Base-by-base conservation (phyloP, 2,329 filamentous ascomycete genomes). In the Xylaria sp. region DNA sequence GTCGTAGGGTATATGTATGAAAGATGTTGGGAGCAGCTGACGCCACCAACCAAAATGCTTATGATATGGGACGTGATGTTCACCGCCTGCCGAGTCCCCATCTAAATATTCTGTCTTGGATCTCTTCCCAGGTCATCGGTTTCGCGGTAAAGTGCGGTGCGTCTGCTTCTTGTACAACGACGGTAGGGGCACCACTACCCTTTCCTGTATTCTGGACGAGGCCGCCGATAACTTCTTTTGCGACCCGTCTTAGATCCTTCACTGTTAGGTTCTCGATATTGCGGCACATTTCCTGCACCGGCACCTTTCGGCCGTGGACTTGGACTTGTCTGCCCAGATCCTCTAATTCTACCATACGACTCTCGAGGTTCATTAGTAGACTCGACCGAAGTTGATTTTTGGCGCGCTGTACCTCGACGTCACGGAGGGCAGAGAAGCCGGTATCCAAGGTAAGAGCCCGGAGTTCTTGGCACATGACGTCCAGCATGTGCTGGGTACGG, bases 351-450 rank as follows among this genome's bases (percentile, higher is more conserved):
- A 99, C 94, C 94, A 99, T 97, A 68, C 96, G 88, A 74, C 90
- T 94, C 83, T 99, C 96, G 33, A 99, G 88, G 82, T 99, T 99
- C 96, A 99, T 99, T 59, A 99, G 87, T 48, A 99, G 85, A 66
- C 89, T 92, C 15, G 91, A 94, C 49, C 94, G 89, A 17, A 99
- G 89, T 83, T 99, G 96, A 80, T 99, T 99, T 88, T 99, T 99
- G 20, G 96, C 96, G 59, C 96, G 90, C 77, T 90, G 89, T 66
- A 99, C 95, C 81, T 99, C 96, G 42, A 84, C 86, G 2, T 89
- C 82, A 73, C 91, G 89, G 10, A 99, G 85, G 2, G 91, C 87
- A 0, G 88, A 85, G 78, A 91, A 93, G 33, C 94, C 94, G 0
- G 85, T 88, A 63, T 94, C 91, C 31, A 93, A 84, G 3, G 93